These are phyloP conservation scores for Phytophthora pluvialis DNA, from an alignment of 352 stramenopile genomes.

Conservation along the genomic window DNA sequence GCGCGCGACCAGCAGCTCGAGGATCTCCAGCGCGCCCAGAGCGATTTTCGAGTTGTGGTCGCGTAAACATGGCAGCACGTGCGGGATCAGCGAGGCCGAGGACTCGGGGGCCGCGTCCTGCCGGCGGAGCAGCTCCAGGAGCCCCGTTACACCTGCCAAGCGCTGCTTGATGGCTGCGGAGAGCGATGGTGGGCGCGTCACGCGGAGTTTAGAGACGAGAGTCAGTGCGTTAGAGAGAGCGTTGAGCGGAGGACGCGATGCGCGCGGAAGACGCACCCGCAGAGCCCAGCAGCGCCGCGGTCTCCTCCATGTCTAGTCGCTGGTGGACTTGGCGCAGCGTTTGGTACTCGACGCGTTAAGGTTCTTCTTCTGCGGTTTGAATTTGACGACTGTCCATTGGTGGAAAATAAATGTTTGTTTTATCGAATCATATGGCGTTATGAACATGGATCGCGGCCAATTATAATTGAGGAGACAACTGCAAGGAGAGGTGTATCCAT, in stretches of 20 bases:
- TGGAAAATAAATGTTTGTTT: not conserved
- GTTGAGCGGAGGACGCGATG: not conserved
- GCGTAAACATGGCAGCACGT: conserved; percentile 71
- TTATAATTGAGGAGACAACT: not conserved
- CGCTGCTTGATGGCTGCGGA: conserved; percentile 83
- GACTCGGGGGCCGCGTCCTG: conserved; percentile 39
- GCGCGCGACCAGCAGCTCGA: conserved; percentile 57
- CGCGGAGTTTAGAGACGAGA: not conserved
- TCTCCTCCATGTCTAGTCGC: conserved; percentile 49
- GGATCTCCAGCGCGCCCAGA: conserved; percentile 64
- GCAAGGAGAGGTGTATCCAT: conserved; percentile 7
- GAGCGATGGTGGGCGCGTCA: not conserved
- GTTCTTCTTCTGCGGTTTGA: conserved; percentile 32
- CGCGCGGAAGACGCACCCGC: conserved; percentile 36
- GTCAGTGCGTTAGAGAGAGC: not conserved
- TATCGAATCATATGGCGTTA: not conserved
- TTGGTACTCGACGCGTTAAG: conserved; percentile 2
- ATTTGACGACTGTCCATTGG: conserved; percentile 11
- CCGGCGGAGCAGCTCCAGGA: conserved; percentile 53
- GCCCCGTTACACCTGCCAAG: conserved; percentile 62
- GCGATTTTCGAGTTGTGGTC: conserved; percentile 89
- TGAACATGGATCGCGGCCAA: not conserved
- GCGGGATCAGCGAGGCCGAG: conserved; percentile 53
- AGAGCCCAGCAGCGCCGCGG: conserved; percentile 63
- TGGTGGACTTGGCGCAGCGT: not conserved